Evolutionary conservation across 495 filamentous ascomycete species (phyloP).

Genomic region (Neurospora sp.): DNA sequence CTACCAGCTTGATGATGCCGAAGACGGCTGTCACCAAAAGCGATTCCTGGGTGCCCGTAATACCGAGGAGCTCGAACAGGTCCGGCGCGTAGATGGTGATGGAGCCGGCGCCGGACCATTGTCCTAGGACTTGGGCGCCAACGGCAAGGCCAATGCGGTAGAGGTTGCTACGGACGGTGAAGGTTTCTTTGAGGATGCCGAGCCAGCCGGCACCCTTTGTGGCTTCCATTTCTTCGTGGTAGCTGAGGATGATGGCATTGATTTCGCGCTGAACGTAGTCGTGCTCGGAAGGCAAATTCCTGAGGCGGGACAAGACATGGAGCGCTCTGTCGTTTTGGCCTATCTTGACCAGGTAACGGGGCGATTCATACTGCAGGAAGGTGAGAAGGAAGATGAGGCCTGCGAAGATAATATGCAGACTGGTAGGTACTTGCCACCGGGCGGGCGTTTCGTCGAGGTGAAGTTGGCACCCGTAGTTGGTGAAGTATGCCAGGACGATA

Average conservation of each 20-base stretch:
- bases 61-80: slow-evolving; percentile 55
- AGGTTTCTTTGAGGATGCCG: slow-evolving; percentile 49
- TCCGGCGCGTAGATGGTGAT: slow-evolving; percentile 60
- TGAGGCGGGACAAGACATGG: slow-evolving; percentile 36
- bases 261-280: slow-evolving; percentile 42
- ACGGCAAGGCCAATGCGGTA: slow-evolving; percentile 52
- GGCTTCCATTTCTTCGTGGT: slow-evolving; percentile 46
- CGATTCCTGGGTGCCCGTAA: slow-evolving; percentile 48
- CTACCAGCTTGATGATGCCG: slow-evolving; percentile 57
- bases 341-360: slow-evolving; percentile 45
- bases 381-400: slow-evolving; percentile 54
- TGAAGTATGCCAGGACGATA: slow-evolving; percentile 50
- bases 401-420: slow-evolving; percentile 64
- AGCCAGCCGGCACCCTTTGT: slow-evolving; percentile 44
- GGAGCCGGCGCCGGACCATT: slow-evolving; percentile 60
- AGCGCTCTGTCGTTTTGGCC: slow-evolving; percentile 37
- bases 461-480: slow-evolving; percentile 48
- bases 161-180: slow-evolving; percentile 48
- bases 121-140: slow-evolving; percentile 50
- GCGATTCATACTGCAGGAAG: slow-evolving; percentile 54
- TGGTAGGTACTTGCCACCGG: slow-evolving; percentile 57
- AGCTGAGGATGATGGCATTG: slow-evolving; percentile 34
- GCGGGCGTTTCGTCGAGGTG: slow-evolving; percentile 46
- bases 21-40: slow-evolving; percentile 61
- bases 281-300: slow-evolving; percentile 38